Conservation (phyloP, 371 early-diverging fungal genomes). For the Mucor irregularis region DNA sequence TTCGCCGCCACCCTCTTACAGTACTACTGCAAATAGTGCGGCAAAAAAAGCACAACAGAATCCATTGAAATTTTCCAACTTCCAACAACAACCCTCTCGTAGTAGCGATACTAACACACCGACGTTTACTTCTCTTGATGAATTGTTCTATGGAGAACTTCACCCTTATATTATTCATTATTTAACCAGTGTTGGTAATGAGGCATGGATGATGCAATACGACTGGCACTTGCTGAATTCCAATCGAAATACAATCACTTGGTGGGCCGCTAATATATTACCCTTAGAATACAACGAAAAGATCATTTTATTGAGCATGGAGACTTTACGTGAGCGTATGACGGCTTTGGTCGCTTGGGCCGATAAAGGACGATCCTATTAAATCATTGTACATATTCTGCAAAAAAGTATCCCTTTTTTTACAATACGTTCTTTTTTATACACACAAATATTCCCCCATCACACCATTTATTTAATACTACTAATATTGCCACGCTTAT, state of each 20-base stretch:
- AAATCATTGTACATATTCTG: not conserved
- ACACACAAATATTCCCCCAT: no score
- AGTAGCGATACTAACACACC: no score
- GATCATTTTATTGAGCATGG: slow-evolving; percentile 34
- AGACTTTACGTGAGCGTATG: slow-evolving; percentile 44
- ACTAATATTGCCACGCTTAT: no score
- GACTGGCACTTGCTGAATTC: slow-evolving; percentile 8
- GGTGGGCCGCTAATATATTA: slow-evolving; percentile 55
- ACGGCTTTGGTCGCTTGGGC: not conserved
- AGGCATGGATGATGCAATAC: slow-evolving; percentile 1
- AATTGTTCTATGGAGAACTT: not conserved
- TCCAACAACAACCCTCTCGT: not conserved
- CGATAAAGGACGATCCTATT: not conserved
- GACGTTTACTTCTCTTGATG: not conserved
- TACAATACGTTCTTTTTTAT: not conserved
- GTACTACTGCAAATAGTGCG: not conserved
- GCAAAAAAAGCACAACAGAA: not conserved
- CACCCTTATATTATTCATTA: not conserved
- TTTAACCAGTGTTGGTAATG: not conserved
- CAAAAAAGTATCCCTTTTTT: not conserved
- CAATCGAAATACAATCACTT: slow-evolving; percentile 31
- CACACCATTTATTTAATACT: no score
- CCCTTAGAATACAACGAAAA: slow-evolving; percentile 45
- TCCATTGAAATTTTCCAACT: not conserved
- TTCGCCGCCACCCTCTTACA: slow-evolving; percentile 9